Evolutionary conservation across 306 rosid species (phyloP).

Genomic region (Hippophae rhamnoides): DNA sequence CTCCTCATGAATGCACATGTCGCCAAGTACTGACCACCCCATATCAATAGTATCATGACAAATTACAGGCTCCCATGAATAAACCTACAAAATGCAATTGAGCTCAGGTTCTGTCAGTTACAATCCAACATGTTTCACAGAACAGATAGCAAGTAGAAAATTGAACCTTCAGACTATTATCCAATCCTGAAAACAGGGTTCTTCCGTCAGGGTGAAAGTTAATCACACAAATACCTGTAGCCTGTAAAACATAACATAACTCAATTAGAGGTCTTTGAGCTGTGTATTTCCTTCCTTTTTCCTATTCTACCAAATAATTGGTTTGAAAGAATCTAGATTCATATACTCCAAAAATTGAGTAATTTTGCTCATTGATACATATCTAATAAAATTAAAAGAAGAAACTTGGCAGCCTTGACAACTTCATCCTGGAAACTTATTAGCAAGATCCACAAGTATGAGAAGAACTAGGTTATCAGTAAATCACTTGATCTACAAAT

Average conservation of each 20-base stretch:
- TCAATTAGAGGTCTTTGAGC: conserved; percentile 11
- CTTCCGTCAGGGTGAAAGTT: conserved; percentile 94
- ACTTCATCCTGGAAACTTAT: background rate
- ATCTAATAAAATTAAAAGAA: background rate
- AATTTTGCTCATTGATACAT: background rate
- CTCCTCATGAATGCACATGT: conserved; percentile 78
- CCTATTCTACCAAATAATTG: background rate
- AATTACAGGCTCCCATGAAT: conserved; percentile 94
- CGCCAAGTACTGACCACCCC: conserved; percentile 94
- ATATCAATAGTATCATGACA: conserved; percentile 83
- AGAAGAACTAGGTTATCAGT: too few relatives aligned
- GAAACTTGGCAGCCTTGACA: background rate
- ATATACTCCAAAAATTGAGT: background rate
- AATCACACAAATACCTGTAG: conserved; percentile 69
- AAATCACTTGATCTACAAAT: background rate
- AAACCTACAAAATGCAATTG: conserved; percentile 45
- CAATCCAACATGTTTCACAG: conserved; percentile 10
- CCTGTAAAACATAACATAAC: conserved; percentile 30
- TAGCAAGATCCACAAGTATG: background rate
- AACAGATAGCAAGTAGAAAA: conserved; percentile 3
- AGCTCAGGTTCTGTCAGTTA: conserved; percentile 6
- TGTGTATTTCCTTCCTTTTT: background rate
- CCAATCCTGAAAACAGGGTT: conserved; percentile 76
- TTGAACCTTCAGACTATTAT: conserved; percentile 78
- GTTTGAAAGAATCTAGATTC: background rate